These are phyloP conservation scores for Tetrapisispora nanseiensis DNA, from an alignment of 805 yeast genomes.

Conservation along the genomic window DNA sequence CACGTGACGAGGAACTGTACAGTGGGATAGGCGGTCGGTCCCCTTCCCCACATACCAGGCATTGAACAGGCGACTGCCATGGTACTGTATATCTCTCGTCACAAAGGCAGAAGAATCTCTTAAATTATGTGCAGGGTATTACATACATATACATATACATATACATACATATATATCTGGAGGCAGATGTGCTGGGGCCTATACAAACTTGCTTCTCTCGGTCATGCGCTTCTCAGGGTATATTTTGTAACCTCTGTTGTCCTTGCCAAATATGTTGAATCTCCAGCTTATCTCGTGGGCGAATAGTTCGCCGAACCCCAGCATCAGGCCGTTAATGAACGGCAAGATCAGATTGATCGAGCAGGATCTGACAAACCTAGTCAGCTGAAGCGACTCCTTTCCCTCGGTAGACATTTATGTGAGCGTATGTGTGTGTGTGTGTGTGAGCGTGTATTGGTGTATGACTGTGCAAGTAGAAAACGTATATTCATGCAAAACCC, in stretches of 20 bases:
- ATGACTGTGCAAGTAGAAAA: no score
- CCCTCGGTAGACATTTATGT: no score
- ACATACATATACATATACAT: no score
- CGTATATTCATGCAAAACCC: no score
- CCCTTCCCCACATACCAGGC: no score
- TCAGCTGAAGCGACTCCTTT: neutral
- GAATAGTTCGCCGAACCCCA: conserved; percentile 89
- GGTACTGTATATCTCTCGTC: no score
- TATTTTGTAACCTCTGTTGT: conserved; percentile 39
- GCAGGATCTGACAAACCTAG: conserved; percentile 27
- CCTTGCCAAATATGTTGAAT: conserved; percentile 56
- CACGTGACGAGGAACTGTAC: no score
- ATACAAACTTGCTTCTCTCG: neutral
- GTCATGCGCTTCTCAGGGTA: conserved; percentile 20
- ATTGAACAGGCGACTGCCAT: no score
- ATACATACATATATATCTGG: neutral
- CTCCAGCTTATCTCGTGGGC: conserved; percentile 88
- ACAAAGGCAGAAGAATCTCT: no score
- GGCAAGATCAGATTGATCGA: conserved; percentile 76
- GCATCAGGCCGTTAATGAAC: conserved; percentile 86
- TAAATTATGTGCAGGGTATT: no score
- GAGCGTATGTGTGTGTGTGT: neutral
- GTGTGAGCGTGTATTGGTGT: neutral
- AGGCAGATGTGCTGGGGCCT: neutral
- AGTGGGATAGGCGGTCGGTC: no score